Conservation (phyloP, 1,284 basidiomycete genomes). For the Inonotus obliquus region DNA sequence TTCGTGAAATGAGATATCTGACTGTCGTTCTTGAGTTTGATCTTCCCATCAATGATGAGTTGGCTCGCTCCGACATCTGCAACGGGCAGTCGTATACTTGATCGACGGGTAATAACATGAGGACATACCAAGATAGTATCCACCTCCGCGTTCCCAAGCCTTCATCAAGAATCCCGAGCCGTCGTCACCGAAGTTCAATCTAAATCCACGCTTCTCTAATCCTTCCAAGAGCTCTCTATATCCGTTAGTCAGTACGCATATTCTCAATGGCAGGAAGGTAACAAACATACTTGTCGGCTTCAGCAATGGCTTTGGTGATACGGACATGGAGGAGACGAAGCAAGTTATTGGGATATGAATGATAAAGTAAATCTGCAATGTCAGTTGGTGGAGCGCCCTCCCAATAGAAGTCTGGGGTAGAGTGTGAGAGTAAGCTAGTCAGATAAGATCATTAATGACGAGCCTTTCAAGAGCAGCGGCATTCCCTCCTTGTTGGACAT, state of each 20-base stretch:
- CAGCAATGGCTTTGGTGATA: constrained; percentile 41
- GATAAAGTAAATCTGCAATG: constrained; percentile 44
- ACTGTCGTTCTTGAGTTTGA: constrained; percentile 68
- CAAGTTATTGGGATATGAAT: constrained; percentile 38
- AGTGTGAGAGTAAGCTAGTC: background rate
- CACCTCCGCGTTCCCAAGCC: constrained; percentile 34
- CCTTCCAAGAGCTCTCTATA: constrained; percentile 51
- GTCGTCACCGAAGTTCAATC: constrained; percentile 48
- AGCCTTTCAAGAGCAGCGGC: constrained; percentile 32
- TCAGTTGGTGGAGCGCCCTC: constrained; percentile 44
- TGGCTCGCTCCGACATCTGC: constrained; percentile 59
- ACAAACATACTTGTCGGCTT: constrained; percentile 44
- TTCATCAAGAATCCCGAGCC: constrained; percentile 47
- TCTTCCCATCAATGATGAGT: constrained; percentile 63
- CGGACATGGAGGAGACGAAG: constrained; percentile 44
- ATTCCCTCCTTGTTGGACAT: constrained; percentile 47
- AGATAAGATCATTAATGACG: background rate
- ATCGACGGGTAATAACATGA: background rate
- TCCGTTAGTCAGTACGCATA: constrained; percentile 1
- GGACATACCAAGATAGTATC: constrained; percentile 38
- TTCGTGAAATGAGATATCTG: constrained; percentile 51
- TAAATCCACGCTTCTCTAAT: constrained; percentile 57
- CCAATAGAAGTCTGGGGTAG: constrained; percentile 43
- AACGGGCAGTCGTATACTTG: background rate
- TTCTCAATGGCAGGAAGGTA: constrained; percentile 21